phyloP scores from a whole-genome alignment of 108 stramenopile genomes.

The Fragilaria radians region DNA sequence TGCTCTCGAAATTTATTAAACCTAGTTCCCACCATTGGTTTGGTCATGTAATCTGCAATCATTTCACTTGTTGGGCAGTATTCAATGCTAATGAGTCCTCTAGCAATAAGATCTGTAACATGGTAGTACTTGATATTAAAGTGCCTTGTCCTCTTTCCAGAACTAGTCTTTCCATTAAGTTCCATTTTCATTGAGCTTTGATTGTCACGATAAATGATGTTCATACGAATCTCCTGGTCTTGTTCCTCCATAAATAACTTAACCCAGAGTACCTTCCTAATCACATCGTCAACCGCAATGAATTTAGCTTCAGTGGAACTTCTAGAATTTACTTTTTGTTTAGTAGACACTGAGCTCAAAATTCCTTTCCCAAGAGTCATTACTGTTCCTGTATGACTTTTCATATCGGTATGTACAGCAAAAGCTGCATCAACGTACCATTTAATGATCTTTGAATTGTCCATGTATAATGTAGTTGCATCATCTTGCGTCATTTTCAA shows the following conservation, averaged over 20 bases:
- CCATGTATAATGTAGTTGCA: not conserved
- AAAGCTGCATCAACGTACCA: too few species aligned
- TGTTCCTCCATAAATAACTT: conserved; percentile 31
- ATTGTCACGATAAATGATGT: conserved; percentile 42
- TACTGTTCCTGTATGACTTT: conserved; percentile 23
- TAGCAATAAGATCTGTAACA: too few species aligned
- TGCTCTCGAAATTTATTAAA: conserved; percentile 24
- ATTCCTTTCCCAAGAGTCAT: too few species aligned
- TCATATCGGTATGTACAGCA: conserved; percentile 5
- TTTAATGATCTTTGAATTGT: too few species aligned
- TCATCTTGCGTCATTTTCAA: not conserved
- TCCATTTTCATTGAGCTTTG: conserved; percentile 41
- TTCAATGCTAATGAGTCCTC: too few species aligned
- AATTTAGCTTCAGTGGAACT: conserved; percentile 47
- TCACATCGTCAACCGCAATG: conserved; percentile 29
- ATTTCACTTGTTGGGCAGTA: conserved; percentile 40
- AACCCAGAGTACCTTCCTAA: conserved; percentile 39
- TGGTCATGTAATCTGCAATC: conserved; percentile 45
- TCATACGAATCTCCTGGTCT: conserved; percentile 21
- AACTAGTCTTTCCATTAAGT: conserved; percentile 29
- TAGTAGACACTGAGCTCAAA: too few species aligned
- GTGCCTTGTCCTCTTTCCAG: conserved; percentile 36
- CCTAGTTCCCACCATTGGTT: conserved; percentile 31
- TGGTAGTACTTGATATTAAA: too few species aligned
- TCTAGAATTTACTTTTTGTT: conserved; percentile 27